Evolutionary conservation across 345 rosid genomes (phyloP), one percentile per base, ranked within the genome.

Genomic region (Pugionium cornutum): DNA sequence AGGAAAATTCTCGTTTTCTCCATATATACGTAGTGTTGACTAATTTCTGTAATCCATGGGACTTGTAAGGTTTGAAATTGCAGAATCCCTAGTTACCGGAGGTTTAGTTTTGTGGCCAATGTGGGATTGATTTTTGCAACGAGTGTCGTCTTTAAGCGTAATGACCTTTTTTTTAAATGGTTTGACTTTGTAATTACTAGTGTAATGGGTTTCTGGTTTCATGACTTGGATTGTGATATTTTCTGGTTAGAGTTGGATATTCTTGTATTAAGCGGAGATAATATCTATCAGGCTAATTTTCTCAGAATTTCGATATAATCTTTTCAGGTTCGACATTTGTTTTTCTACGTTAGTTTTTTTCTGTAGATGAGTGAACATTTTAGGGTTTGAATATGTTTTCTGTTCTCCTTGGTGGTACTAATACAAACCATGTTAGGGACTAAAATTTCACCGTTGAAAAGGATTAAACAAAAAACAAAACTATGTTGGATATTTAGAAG

Each of bases 181-280:
- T 27, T 46, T 36, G 27, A 33, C 50, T 52, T 56, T 57, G 37
- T 41, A 25, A 11, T 66, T 54, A 10, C 46, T 64, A 4, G 34
- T 65, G 8, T 58, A 35, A 27, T 51, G 46, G 9, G 55, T 49
- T 41, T 57, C 35, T 64, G 7, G 18, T 28, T 64, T 64, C 30
- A 43, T 43, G 41, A 49, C 4, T 47, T 7, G 2, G 65, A 11
- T 47, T 67, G 36, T 68, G 29, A 1, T 68, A 11, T 41, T 44
- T 69, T 31, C 68, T 62, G 43, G 52, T 64, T 56, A 27, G 3
- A 32, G 36, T 40, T 42, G 3, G 10, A 30, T 39, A 9, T 0
- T 46, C 53, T 45, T 31, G 1, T 53, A 25, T 7, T 9, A 29
- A 37, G 50, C 11, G 18, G 33, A 32, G 27, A 32, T 43, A 26